A percentile compares a stretch with the other conserved stretches of the same genome.
Conservation (phyloP, 768 basidiomycete genomes). For the Auricularia sp. region DNA sequence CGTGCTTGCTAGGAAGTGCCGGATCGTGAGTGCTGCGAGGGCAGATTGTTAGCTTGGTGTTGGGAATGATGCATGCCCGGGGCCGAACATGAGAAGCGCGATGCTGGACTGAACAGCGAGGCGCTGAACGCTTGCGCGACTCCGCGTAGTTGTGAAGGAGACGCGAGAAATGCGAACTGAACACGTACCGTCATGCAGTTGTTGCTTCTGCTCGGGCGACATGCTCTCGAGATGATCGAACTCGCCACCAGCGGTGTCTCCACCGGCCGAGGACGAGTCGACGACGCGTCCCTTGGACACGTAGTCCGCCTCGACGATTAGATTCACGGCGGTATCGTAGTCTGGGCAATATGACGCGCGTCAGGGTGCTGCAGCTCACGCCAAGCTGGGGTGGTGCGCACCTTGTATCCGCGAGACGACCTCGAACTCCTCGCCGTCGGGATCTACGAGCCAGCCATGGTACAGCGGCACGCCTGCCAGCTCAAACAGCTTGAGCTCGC, state of each 20-base stretch:
- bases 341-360: slow-evolving; percentile 23
- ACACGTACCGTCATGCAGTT: slow-evolving; percentile 59
- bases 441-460: slow-evolving; percentile 85
- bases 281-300: slow-evolving; percentile 55
- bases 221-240: slow-evolving; percentile 18
- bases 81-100: too few relatives aligned
- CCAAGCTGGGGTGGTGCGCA: slow-evolving; percentile 11
- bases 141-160: too few relatives aligned
- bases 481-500: slow-evolving; percentile 78
- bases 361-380: slow-evolving; percentile 2
- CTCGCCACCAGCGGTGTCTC: slow-evolving; percentile 3
- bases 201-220: slow-evolving; percentile 45
- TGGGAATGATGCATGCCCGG: too few relatives aligned
- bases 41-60: too few relatives aligned
- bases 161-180: too few relatives aligned
- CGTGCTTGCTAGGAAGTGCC: slow-evolving; percentile 56
- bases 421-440: slow-evolving; percentile 45
- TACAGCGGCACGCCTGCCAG: slow-evolving; percentile 71
- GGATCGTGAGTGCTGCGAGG: slow-evolving; percentile 50
- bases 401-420: slow-evolving; percentile 37
- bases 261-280: slow-evolving; percentile 22
- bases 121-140: too few relatives aligned
- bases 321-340: slow-evolving; percentile 64
- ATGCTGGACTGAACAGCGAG: too few relatives aligned
- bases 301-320: slow-evolving; percentile 74